phyloP scores from a whole-genome alignment of 768 basidiomycete genomes.

The Naganishia onofrii region DNA sequence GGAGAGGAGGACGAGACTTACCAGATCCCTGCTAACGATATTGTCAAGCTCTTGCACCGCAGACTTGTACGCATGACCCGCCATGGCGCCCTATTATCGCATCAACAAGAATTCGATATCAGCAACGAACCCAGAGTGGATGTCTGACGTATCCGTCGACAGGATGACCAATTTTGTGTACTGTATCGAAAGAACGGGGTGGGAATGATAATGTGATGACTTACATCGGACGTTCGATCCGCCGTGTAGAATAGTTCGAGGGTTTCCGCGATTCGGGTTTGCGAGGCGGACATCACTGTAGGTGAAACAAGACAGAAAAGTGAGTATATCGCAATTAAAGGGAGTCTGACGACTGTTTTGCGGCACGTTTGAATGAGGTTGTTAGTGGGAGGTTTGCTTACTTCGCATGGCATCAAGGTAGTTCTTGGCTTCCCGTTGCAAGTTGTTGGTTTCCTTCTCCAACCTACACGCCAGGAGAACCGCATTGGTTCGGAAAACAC shows the following conservation, averaged over 20 bases:
- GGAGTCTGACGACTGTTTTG: background rate
- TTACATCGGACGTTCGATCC: constrained; percentile 57
- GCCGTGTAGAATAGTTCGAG: constrained; percentile 80
- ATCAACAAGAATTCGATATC: background rate
- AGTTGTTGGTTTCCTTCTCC: constrained; percentile 89
- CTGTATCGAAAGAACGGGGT: background rate
- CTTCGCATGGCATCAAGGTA: constrained; percentile 94
- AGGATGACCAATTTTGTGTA: background rate
- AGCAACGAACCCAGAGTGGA: background rate
- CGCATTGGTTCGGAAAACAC: background rate
- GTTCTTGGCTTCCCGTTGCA: constrained; percentile 93
- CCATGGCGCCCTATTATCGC: constrained; percentile 75
- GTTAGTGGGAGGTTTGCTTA: constrained; percentile 51
- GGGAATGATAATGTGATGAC: too few relatives aligned
- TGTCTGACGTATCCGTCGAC: background rate
- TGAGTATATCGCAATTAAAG: constrained; percentile 16
- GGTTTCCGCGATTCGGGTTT: constrained; percentile 86
- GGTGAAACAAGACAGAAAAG: background rate
- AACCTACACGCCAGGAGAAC: constrained; percentile 59
- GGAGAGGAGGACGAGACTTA: too few relatives aligned
- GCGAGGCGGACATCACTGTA: constrained; percentile 88
- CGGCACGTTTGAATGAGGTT: background rate
- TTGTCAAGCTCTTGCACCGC: constrained; percentile 90
- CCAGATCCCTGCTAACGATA: constrained; percentile 73
- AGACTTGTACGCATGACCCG: constrained; percentile 90